These are phyloP conservation scores for Aureoboletus auriporus DNA, from an alignment of 768 basidiomycete genomes.

Conservation along the genomic window DNA sequence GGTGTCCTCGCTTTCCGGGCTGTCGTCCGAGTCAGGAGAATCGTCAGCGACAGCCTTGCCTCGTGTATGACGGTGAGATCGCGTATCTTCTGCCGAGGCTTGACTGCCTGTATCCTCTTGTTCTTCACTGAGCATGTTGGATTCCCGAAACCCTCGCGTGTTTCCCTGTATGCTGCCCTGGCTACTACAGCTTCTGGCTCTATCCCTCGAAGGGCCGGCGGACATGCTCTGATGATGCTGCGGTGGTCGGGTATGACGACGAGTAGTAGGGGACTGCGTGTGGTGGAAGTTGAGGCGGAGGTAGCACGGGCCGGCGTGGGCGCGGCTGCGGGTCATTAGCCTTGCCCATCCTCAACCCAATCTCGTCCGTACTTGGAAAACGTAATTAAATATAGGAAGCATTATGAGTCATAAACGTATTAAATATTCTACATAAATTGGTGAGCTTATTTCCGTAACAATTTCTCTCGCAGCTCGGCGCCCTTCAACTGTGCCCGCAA, in stretches of 20 bases:
- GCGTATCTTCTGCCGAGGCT: slow-evolving; percentile 29
- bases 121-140: slow-evolving; percentile 45
- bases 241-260: slow-evolving; percentile 49
- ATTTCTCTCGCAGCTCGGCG: slow-evolving; percentile 78
- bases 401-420: slow-evolving; percentile 7
- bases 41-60: slow-evolving; percentile 46
- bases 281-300: slow-evolving; percentile 36
- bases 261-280: slow-evolving; percentile 32
- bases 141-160: slow-evolving; percentile 42
- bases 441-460: slow-evolving; percentile 52
- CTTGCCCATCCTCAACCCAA: too few relatives aligned
- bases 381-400: slow-evolving; percentile 14
- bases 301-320: slow-evolving; percentile 33
- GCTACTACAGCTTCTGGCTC: slow-evolving; percentile 55
- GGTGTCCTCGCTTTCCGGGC: slow-evolving; percentile 31
- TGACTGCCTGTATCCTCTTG: slow-evolving; percentile 44
- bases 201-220: slow-evolving; percentile 43
- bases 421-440: too few relatives aligned
- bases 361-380: background rate
- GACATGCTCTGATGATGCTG: slow-evolving; percentile 60
- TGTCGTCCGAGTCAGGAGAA: slow-evolving; percentile 38
- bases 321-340: background rate
- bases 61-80: slow-evolving; percentile 12
- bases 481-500: slow-evolving; percentile 79
- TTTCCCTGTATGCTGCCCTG: slow-evolving; percentile 53